phyloP scores from a whole-genome alignment of 371 early-diverging fungal genomes.

The Paraphysoderma sedebokerense region DNA sequence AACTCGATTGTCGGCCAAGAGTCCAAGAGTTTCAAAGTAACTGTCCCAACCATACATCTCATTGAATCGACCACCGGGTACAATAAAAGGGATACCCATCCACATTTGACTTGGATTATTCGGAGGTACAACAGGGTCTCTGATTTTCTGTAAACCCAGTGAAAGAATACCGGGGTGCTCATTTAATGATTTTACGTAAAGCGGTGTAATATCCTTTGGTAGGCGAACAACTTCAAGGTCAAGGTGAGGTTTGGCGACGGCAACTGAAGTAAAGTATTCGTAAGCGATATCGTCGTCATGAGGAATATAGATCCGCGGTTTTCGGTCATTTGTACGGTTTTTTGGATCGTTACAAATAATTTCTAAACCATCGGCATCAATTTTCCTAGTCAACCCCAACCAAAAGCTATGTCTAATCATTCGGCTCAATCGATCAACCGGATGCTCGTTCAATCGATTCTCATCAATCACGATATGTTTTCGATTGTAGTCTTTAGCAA shows the following conservation, averaged over 20 bases:
- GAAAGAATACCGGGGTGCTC: slow-evolving; percentile 74
- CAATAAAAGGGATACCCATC: slow-evolving; percentile 77
- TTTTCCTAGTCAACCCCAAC: slow-evolving; percentile 72
- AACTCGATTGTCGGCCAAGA: slow-evolving; percentile 62
- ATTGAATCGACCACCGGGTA: slow-evolving; percentile 95
- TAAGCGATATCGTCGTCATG: slow-evolving; percentile 52
- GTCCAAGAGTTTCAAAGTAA: slow-evolving; percentile 82
- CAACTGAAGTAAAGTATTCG: slow-evolving; percentile 59
- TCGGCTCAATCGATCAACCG: slow-evolving; percentile 71
- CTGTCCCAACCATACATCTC: slow-evolving; percentile 98
- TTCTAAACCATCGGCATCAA: slow-evolving; percentile 80
- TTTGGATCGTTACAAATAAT: slow-evolving; percentile 88
- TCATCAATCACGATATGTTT: slow-evolving; percentile 73
- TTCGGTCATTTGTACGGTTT: slow-evolving; percentile 53
- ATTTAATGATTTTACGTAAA: slow-evolving; percentile 82
- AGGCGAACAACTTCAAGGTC: slow-evolving; percentile 60
- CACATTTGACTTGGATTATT: background rate
- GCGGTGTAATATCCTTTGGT: slow-evolving; percentile 70
- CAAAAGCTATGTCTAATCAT: slow-evolving; percentile 85
- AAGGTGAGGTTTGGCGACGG: slow-evolving; percentile 37
- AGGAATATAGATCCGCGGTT: slow-evolving; percentile 82
- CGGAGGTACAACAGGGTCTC: slow-evolving; percentile 4
- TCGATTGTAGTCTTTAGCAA: slow-evolving; percentile 73
- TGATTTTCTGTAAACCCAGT: slow-evolving; percentile 44
- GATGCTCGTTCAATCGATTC: slow-evolving; percentile 78